A percentile compares a stretch with the other conserved stretches of the same genome.
Evolutionary conservation across 1,284 basidiomycete species (phyloP).

Genomic region (Leccinum solheimii): DNA sequence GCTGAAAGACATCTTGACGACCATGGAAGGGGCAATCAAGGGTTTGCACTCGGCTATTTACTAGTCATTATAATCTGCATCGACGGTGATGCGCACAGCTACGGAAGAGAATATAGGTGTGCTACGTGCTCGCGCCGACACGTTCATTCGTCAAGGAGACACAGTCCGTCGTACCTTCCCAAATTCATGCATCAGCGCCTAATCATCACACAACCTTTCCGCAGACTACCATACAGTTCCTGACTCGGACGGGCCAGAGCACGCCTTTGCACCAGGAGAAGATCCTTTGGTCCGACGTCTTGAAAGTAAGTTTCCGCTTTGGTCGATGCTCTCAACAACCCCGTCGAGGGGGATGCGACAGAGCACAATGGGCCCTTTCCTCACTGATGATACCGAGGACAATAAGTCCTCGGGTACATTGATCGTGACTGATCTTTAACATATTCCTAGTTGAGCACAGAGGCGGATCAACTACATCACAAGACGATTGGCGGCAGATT

Average conservation of each 20-base stretch:
- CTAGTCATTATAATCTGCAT: no score
- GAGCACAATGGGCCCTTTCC: no score
- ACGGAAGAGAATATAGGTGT: conserved; percentile 38
- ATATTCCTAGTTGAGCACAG: no score
- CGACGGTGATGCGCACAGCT: no score
- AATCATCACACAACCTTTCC: conserved; percentile 49
- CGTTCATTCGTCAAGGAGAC: conserved; percentile 68
- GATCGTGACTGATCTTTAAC: no score
- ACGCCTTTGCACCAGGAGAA: conserved; percentile 78
- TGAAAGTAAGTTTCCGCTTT: conserved; percentile 71
- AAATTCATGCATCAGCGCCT: not conserved
- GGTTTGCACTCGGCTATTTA: no score
- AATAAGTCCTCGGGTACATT: no score
- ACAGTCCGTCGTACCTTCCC: conserved; percentile 36
- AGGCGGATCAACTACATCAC: no score
- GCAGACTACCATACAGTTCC: conserved; percentile 71
- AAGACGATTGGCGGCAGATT: conserved; percentile 51
- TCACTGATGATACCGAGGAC: no score
- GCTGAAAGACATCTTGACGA: conserved; percentile 51
- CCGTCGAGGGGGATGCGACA: no score
- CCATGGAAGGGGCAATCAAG: conserved; percentile 51
- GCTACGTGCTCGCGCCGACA: conserved; percentile 44
- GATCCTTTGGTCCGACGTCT: conserved; percentile 78
- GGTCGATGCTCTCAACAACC: conserved; percentile 37
- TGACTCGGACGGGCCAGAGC: conserved; percentile 74